Evolutionary conservation across 177 flowering plant species (phyloP), one percentile per base, ranked within the genome.

Genomic region (Tripterygium wilfordii): DNA sequence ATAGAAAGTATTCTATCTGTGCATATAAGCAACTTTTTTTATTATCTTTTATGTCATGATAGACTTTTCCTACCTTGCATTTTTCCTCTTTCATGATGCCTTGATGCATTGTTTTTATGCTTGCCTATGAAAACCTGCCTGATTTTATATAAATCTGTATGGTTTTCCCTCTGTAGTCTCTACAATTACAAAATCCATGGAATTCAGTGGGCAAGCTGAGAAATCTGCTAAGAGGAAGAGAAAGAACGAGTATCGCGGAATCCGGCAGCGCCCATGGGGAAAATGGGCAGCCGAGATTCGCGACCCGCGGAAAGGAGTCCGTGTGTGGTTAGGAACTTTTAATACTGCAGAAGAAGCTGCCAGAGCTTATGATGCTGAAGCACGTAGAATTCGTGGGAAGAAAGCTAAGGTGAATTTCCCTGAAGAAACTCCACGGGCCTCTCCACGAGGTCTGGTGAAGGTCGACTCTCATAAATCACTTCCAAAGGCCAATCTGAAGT

Each of bases 271-370:
- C 8, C 99, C 99, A 19, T 92, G 99, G 99, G 99, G 99, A 3
- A 94, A 94, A 70, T 94, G 99, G 99, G 99, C 99, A 24, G 99
- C 99, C 48, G 99, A 94, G 77, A 94, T 94, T 50, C 85, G 99
- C 53, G 97, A 94, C 53, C 99, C 99, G 2, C 71, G 82, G 36
- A 94, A 94, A 57, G 99, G 97, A 0, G 92, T 89, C 13, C 72
- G 99, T 6, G 99, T 87, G 31, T 94, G 99, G 97, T 81, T 94
- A 10, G 99, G 99, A 36, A 94, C 99, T 28, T 94, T 87, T 58
- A 85, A 94, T 58, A 86, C 97, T 57, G 99, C 97, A 20, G 97
- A 92, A 69, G 99, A 92, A 68, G 99, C 97, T 55, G 97, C 97
- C 8, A 75, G 99, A 54, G 97, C 99, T 27, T 94, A 94, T 67